Base-by-base conservation (phyloP, 176 grass and related monocot genomes). In the Bonia amplexicaulis region DNA sequence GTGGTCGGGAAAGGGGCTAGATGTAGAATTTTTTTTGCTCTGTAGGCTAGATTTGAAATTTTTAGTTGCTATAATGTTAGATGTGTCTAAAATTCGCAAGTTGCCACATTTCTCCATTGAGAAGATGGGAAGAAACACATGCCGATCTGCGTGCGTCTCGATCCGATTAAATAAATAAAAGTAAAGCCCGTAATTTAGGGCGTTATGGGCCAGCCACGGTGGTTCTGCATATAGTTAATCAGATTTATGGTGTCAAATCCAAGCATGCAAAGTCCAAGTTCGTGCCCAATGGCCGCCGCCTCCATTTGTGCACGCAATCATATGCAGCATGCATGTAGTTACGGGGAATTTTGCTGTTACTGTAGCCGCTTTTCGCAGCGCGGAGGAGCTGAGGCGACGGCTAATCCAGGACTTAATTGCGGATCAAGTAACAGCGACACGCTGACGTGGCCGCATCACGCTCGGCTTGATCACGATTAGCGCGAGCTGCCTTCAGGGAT, bases 351-450 rank as follows among this genome's bases (percentile, higher is more conserved):
- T 14, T 27, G 20, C 2, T 64, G 22, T 25, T 33, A 15, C 22
- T 27, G 20, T 6, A 1, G 39, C 19, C 3, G 12, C 17, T 9
- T 51, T 42, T 64, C 29, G 42, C 17, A 9, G 58, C 59, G 6
- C 23, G 59, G 23, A 2, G 11, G 57, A 12, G 23, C 57, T 7
- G 10, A 12, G 65, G 15, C 13, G 64, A 82, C n/a, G 52, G 23
- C 11, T 22, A 12, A 47, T 14, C 35, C 57, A 67, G 63, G 37
- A 17, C 63, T 69, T 13, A 22, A 71, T 77, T 82, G 59, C 2
- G 88, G 78, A 82, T 46, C 83, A 90, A 77, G 78, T 64, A 45
- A 90, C 78, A 86, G 83, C 64, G 88, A 90, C 83, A 2, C 29
- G 71, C 45, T 55, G 74, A 78, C 69, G 25, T 66, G 47, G 47